A percentile compares a stretch with the other conserved stretches of the same genome.
phyloP scores from a whole-genome alignment of 1,284 basidiomycete species.

The Fistulinella staudtii region DNA sequence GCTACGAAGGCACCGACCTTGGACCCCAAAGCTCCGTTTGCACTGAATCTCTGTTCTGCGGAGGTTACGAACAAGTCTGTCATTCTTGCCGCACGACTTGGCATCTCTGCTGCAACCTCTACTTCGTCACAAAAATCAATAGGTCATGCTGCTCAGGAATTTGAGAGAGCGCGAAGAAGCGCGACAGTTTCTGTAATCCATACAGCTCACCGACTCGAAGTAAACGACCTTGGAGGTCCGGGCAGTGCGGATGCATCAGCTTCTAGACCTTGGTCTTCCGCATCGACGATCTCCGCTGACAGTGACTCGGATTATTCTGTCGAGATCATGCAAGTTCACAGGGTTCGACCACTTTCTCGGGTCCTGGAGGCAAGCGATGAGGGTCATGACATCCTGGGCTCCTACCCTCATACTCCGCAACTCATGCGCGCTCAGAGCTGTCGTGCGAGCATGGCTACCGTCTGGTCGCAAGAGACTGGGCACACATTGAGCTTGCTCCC shows the following conservation, averaged over 20 bases:
- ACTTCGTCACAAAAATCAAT: background rate
- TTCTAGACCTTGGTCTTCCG: background rate
- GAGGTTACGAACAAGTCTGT: constrained; percentile 12
- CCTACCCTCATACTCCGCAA: background rate
- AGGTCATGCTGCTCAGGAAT: background rate
- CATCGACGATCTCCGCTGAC: constrained; percentile 3
- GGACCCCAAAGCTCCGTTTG: constrained; percentile 7
- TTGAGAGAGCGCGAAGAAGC: constrained; percentile 13
- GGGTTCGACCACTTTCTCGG: constrained; percentile 10
- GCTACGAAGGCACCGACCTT: background rate
- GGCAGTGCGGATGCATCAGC: too few relatives aligned
- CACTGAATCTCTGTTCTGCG: constrained; percentile 1
- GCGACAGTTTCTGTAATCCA: constrained; percentile 2
- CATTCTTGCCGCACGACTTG: constrained; percentile 9
- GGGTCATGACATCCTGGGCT: constrained; percentile 1
- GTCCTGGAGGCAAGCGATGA: constrained; percentile 3
- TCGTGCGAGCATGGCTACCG: constrained; percentile 14
- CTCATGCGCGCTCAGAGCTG: constrained; percentile 1
- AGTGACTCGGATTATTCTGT: constrained; percentile 4
- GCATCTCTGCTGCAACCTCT: constrained; percentile 1
- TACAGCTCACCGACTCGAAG: constrained; percentile 1
- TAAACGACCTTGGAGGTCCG: background rate
- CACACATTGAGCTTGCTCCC: constrained; percentile 1
- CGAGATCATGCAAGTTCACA: constrained; percentile 1
- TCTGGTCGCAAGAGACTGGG: constrained; percentile 29